Evolutionary conservation across 2,329 filamentous ascomycete genomes (phyloP).

Genomic region (Aspergillus sp.): DNA sequence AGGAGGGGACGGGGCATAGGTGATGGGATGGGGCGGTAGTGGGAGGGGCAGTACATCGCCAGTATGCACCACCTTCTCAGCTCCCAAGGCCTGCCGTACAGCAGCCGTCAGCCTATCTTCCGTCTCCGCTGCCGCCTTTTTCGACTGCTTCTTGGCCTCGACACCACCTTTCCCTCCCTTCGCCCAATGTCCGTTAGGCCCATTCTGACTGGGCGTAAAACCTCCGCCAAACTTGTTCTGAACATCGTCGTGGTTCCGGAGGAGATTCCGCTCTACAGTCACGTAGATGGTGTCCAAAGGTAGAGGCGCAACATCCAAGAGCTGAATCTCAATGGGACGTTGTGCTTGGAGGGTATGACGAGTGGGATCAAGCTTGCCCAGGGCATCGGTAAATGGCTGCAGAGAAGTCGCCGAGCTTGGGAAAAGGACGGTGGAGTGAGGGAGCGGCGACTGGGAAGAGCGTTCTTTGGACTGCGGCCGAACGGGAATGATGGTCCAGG

Average conservation of each 20-base stretch:
- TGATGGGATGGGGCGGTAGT: conserved; percentile 77
- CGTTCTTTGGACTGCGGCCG: conserved; percentile 50
- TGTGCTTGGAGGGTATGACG: conserved; percentile 72
- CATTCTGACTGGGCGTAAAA: conserved; percentile 44
- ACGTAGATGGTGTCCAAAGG: conserved; percentile 84
- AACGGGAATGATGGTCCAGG: conserved; percentile 86
- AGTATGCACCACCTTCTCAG: conserved; percentile 74
- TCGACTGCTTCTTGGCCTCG: conserved; percentile 37
- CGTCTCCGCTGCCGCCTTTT: conserved; percentile 45
- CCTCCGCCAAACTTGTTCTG: conserved; percentile 78
- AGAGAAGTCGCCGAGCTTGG: conserved; percentile 70
- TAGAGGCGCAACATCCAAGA: conserved; percentile 78
- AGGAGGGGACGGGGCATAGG: conserved; percentile 78
- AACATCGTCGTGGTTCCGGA: conserved; percentile 77
- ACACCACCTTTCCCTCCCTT: conserved; percentile 33
- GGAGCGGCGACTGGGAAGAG: conserved; percentile 61
- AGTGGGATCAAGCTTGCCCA: conserved; percentile 74
- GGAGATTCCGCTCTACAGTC: conserved; percentile 76
- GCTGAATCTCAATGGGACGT: conserved; percentile 77
- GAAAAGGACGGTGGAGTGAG: conserved; percentile 78
- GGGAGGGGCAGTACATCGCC: conserved; percentile 81
- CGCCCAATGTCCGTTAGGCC: conserved; percentile 43
- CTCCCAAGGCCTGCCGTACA: conserved; percentile 72
- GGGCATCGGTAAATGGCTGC: conserved; percentile 73
- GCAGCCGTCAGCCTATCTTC: conserved; percentile 63